Evolutionary conservation across 176 grass and related monocot species (phyloP), one percentile per base, ranked within the genome.

Genomic region (Zea luxurians): DNA sequence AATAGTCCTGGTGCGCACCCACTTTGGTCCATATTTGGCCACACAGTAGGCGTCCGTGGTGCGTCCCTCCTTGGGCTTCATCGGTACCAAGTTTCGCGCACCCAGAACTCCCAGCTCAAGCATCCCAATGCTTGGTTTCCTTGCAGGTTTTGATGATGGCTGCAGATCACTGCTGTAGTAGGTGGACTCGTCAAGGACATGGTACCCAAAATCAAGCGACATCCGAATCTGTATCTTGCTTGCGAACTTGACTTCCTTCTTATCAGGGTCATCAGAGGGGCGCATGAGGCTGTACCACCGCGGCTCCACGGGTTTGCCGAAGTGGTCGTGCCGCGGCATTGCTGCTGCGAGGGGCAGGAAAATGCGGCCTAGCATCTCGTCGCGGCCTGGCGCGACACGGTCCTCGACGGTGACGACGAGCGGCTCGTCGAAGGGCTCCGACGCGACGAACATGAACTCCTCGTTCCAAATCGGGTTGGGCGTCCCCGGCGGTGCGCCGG

Each of bases 121-220:
- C 66, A 92, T 92, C 46, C 95, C 91, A 37, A 97, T 92, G 86
- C 89, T 90, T 2, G 89, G 89, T 80, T 92, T 97, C 74, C 81
- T 61, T 27, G 93, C 82, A 7, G 84, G 62, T 80, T 87, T 98
- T 0, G 89, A 87, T 0, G 95, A 76, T 10, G 92, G 87, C 84
- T 94, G 95, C 41, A 98, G 89, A 70, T 98, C 95, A 18, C 95
- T 98, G 16, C 92, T 98, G 90, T 94, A 94, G 83, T 94, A 90
- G 1, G 95, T 94, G 17, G 95, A 94, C 69, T 98, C 95, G 40
- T 98, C 95, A 4, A 98, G 90, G 9, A 98, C 95, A 58, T 98
- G 95, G 78, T 98, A 94, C 10, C 91, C 95, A 7, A 85, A 81
- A 53, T 98, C 95, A 5, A 94, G 74, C 0, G 85, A 92, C 76